Evolutionary conservation across 2,329 filamentous ascomycete genomes (phyloP), one percentile per base, ranked within the genome.

Genomic region (Sporothrix sp.): DNA sequence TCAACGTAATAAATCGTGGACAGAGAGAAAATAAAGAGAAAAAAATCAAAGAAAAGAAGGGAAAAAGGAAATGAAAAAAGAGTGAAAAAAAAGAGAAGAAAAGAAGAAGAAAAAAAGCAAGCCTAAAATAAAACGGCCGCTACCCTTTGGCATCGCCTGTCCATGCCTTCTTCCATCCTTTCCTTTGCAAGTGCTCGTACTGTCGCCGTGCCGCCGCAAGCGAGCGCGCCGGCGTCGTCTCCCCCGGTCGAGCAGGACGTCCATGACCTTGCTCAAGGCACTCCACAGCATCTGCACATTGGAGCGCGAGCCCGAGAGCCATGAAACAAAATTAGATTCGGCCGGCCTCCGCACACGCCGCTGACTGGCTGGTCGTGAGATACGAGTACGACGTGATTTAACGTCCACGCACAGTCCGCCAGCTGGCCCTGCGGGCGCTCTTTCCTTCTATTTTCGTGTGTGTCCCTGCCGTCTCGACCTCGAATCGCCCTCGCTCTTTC

Each of bases 91-190:
- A 25, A 21, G 21, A n/a, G 13, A 25, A 5, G 9, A 18, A 25
- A 6, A 33, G 32, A 33, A 18, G 40, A 44, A 21, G 21, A 35
- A 11, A n/a, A 25, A 35, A 6, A 6, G 6, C 3, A 42, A 42
- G n/a, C 13, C 28, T 23, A 28, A 28, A 28, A 23, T 20, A 33
- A 21, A 45, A 33, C 44, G 35, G 30, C 44, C 44, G 37, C 44
- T 23, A 33, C 44, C n/a, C 23, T 37, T 47, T 33, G 44, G 44
- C 44, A 47, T 47, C 44, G 32, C 44, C 44, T 47, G 28, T 37
- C 21, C 44, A 33, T 25, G 23, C 10, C 30, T 48, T 48, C 46
- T 48, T 27, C 35, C 36, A 27, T 33, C 46, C 36, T 38, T 38
- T 20, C 11, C 16, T 14, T 20, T 20, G 11, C 7, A 8, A 21